phyloP scores from a whole-genome alignment of 148 eudicot genomes.

The Diospyros kaki region DNA sequence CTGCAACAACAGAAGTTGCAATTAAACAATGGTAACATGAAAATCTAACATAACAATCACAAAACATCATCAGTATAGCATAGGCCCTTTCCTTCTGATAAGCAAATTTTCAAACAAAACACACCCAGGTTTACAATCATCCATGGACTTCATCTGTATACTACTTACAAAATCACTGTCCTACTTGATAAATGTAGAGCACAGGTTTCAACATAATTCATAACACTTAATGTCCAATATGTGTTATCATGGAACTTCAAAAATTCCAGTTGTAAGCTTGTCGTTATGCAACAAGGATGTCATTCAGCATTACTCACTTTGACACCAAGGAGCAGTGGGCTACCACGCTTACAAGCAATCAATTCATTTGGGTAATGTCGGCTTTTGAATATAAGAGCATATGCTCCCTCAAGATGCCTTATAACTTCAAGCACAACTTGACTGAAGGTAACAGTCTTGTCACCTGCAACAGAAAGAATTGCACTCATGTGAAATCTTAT shows the following conservation, averaged over 20 bases:
- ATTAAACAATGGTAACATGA: no score
- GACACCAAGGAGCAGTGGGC: slow-evolving; percentile 95
- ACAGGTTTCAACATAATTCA: no score
- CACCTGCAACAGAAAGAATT: slow-evolving; percentile 50
- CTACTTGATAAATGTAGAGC: no score
- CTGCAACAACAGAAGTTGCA: no score
- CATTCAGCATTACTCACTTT: slow-evolving; percentile 48
- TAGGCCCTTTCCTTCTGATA: no score
- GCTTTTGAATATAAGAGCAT: slow-evolving; percentile 97
- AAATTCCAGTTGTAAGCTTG: not conserved
- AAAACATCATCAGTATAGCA: no score
- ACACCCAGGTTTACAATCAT: no score
- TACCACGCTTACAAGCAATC: slow-evolving; percentile 98
- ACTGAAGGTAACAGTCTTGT: slow-evolving; percentile 66
- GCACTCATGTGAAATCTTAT: not conserved
- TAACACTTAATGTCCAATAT: no score
- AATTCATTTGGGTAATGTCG: slow-evolving; percentile 91
- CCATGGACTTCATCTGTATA: no score
- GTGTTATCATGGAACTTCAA: not conserved
- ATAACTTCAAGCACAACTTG: slow-evolving; percentile 97
- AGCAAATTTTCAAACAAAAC: no score
- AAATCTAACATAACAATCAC: no score
- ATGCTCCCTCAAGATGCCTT: slow-evolving; percentile 99
- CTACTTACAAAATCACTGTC: no score
- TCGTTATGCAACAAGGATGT: not conserved